Evolutionary conservation across 495 filamentous ascomycete genomes (phyloP), one percentile per base, ranked within the genome.

Genomic region (Bathelium albidoporum): DNA sequence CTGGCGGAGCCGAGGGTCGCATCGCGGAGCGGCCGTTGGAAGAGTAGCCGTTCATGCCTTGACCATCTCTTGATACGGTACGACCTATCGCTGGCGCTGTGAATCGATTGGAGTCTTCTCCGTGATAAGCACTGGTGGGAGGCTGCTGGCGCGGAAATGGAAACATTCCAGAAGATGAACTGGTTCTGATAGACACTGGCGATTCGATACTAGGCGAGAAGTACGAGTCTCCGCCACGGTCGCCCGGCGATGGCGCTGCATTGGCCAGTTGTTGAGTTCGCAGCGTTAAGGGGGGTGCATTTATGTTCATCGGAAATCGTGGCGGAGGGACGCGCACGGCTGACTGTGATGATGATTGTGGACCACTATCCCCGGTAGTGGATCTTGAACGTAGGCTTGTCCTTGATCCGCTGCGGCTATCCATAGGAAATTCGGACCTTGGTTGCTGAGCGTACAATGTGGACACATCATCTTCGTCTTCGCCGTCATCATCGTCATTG

Each of bases 151-250:
- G 85, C 59, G 92, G 86, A 71, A 95, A 96, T 7, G 85, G 83
- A 69, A 87, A 92, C 64, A 83, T 80, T 36, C 79, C 80, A 1
- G 83, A 82, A 58, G 84, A 83, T 60, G 89, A 94, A 74, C 88
- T 95, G 9, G 90, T 90, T 55, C 92, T 83, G 5, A 87, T 88
- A 1, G 90, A 95, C 14, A 81, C 83, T 10, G 94, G 91, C 1
- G 91, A 92, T 62, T 97, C 91, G 14, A 81, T 82, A 11, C 85
- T 82, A 0, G 94, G 94, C 0, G 93, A 97, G 73, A 98, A 98
- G 72, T 96, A 97, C 9, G 91, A 96, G 58, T 87, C 81, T 72
- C 52, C 63, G 76, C 71, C 28, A 62, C 79, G 73, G 63, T 85
- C 82, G 53, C 73, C 72, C 29, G 86, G 75, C 61, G 81, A 79